Evolutionary conservation across 768 basidiomycete genomes (phyloP).

Genomic region (Sporobolomyces roseus): DNA sequence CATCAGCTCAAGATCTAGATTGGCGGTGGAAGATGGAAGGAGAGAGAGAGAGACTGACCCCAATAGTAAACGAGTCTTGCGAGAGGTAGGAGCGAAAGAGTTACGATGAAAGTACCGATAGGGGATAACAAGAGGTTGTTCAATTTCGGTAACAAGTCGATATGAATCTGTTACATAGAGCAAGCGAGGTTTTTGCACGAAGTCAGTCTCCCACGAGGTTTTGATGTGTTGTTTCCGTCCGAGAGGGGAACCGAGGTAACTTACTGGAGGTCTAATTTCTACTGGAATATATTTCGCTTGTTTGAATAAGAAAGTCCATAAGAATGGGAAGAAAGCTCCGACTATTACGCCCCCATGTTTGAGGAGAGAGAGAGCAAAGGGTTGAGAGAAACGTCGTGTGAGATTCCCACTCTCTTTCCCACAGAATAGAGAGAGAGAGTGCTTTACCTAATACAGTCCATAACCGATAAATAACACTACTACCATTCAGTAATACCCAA

Average conservation of each 20-base stretch:
- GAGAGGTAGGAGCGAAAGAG: constrained; percentile 27
- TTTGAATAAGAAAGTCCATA: constrained; percentile 37
- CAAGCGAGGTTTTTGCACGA: too few species aligned
- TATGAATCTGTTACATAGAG: constrained; percentile 34
- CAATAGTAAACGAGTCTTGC: constrained; percentile 29
- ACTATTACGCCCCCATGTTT: too few species aligned
- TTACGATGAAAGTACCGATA: constrained; percentile 19
- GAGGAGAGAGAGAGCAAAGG: background rate
- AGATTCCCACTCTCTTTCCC: background rate
- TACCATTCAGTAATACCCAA: constrained; percentile 34
- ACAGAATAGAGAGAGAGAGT: background rate
- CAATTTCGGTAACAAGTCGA: constrained; percentile 29
- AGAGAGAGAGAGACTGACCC: background rate
- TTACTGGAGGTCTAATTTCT: constrained; percentile 27
- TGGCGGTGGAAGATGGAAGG: background rate
- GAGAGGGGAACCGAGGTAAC: background rate
- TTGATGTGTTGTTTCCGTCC: background rate
- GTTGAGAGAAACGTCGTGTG: background rate
- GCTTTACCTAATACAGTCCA: constrained; percentile 36
- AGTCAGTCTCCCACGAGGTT: too few species aligned
- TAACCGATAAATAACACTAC: constrained; percentile 2
- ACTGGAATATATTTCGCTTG: constrained; percentile 33
- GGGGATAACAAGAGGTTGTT: constrained; percentile 28
- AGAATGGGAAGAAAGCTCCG: constrained; percentile 25
- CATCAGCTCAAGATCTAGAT: background rate